These are phyloP conservation scores for Ambrosiella beaveri DNA, from an alignment of 2,329 filamentous ascomycete genomes.

Conservation along the genomic window DNA sequence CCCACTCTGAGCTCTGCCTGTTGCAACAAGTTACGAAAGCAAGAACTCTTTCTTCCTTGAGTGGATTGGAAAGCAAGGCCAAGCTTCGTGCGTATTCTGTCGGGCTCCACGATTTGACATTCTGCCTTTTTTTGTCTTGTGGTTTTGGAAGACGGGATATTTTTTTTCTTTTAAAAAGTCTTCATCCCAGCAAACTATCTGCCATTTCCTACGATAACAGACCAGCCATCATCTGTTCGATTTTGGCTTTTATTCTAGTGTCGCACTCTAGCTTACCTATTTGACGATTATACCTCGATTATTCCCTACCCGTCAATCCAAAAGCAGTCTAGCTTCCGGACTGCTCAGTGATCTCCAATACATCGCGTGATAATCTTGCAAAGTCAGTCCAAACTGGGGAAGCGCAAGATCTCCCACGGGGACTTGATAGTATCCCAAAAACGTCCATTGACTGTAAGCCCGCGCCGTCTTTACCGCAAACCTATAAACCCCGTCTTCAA, in stretches of 20 bases:
- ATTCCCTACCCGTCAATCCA: too few species aligned
- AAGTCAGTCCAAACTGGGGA: conserved; percentile 37
- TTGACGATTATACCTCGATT: too few species aligned
- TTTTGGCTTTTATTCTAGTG: too few species aligned
- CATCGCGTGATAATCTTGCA: background rate
- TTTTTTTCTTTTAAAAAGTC: background rate
- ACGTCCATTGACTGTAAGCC: conserved; percentile 44
- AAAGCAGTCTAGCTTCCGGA: background rate
- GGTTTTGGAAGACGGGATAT: background rate
- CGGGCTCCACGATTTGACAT: background rate
- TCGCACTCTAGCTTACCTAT: too few species aligned
- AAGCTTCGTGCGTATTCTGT: background rate
- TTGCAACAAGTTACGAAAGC: background rate
- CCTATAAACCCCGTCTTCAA: too few species aligned
- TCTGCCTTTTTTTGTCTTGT: background rate
- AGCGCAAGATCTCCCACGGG: conserved; percentile 48
- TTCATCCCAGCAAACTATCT: too few species aligned
- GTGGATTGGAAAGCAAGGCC: background rate
- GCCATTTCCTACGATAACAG: too few species aligned
- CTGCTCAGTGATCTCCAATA: background rate
- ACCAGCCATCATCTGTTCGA: too few species aligned
- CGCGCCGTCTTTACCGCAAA: too few species aligned
- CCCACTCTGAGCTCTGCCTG: background rate
- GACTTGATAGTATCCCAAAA: conserved; percentile 39
- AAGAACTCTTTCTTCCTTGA: background rate